phyloP scores from a whole-genome alignment of 179 eudicot species.

The Carnegiea gigantea region DNA sequence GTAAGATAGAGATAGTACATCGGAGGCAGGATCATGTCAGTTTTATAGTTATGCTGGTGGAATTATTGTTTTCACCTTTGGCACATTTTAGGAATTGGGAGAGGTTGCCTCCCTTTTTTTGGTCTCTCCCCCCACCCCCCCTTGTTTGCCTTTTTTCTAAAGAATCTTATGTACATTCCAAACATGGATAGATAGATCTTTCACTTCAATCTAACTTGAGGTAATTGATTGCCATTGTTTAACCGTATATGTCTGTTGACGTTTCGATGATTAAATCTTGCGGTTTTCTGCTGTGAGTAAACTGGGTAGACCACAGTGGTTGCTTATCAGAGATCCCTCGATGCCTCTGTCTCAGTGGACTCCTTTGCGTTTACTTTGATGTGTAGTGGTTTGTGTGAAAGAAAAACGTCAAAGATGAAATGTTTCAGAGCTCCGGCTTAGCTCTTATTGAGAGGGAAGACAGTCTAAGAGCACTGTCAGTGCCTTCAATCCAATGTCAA shows the following conservation, averaged over 20 bases:
- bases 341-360: no score
- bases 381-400: no score
- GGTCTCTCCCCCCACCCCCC: background rate
- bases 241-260: no score
- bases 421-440: no score
- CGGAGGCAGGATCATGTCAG: background rate
- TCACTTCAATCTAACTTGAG: constrained; percentile 6
- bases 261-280: no score
- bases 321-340: no score
- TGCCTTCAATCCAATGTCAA: no score
- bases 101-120: background rate
- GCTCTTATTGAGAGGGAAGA: no score
- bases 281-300: background rate
- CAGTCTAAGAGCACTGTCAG: no score
- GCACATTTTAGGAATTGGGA: constrained; percentile 13
- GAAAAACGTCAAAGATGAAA: no score
- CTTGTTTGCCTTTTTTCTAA: background rate
- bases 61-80: constrained; percentile 11
- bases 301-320: no score
- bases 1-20: background rate
- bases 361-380: no score
- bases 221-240: constrained; percentile 11
- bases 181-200: constrained; percentile 6
- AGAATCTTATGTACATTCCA: constrained; percentile 22
- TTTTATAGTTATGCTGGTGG: constrained; percentile 4